Evolutionary conservation across 1,284 basidiomycete species (phyloP).

Genomic region (Erythrobasidium hasegawianum): DNA sequence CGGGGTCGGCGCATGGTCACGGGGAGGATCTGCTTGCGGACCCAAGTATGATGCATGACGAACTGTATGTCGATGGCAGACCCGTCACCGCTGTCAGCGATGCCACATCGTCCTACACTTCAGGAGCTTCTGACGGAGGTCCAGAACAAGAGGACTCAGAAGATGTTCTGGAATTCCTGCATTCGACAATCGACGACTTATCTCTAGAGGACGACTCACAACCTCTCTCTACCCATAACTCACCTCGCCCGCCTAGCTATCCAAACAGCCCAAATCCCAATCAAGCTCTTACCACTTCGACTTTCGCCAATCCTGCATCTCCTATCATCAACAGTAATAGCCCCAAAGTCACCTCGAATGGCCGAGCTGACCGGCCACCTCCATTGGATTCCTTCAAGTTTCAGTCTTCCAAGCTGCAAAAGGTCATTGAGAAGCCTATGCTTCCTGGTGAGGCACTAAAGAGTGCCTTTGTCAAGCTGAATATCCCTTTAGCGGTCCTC

Average conservation of each 20-base stretch:
- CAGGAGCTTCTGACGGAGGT: conserved; percentile 13
- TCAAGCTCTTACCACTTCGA: conserved; percentile 3
- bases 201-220: conserved; percentile 19
- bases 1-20: background rate
- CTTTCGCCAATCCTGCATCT: background rate
- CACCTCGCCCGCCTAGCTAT: conserved; percentile 14
- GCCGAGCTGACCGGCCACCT: background rate
- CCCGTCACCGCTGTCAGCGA: conserved; percentile 25
- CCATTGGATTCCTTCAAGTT: background rate
- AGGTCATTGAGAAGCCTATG: background rate
- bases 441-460: conserved; percentile 36
- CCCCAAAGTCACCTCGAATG: background rate
- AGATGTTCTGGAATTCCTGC: conserved; percentile 31
- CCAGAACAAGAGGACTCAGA: conserved; percentile 23
- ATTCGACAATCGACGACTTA: conserved; percentile 14
- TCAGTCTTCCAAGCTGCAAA: background rate
- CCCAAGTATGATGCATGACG: conserved; percentile 7
- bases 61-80: background rate
- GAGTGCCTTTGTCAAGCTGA: conserved; percentile 35
- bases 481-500: conserved; percentile 34
- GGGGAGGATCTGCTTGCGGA: background rate
- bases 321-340: background rate
- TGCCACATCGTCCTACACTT: conserved; percentile 25
- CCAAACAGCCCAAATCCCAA: conserved; percentile 1
- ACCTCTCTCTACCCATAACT: conserved; percentile 2